A percentile compares a stretch with the other conserved stretches of the same genome.
phyloP scores from a whole-genome alignment of 768 basidiomycete species.

The Xerocomus brunneocitrinus region DNA sequence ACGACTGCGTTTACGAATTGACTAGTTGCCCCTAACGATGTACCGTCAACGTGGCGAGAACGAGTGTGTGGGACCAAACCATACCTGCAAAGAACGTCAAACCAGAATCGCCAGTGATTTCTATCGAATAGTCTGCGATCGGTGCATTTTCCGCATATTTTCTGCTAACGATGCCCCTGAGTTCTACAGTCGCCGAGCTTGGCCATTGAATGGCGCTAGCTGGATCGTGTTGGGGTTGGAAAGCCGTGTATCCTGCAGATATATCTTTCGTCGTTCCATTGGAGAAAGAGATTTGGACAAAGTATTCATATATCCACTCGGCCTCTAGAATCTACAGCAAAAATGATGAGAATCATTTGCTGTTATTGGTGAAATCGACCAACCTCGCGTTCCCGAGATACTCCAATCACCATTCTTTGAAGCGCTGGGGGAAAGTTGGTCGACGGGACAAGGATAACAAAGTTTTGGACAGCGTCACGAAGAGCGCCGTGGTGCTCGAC shows the following conservation, averaged over 20 bases:
- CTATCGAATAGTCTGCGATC: background rate
- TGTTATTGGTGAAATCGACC: background rate
- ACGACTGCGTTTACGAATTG: slow-evolving; percentile 1
- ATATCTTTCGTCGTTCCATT: slow-evolving; percentile 16
- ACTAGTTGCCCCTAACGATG: background rate
- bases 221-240: slow-evolving; percentile 8
- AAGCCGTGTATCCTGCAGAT: slow-evolving; percentile 14
- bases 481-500: background rate
- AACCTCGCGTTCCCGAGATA: background rate
- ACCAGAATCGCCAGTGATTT: background rate
- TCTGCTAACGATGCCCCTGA: background rate
- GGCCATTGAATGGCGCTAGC: background rate
- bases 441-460: slow-evolving; percentile 16
- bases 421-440: slow-evolving; percentile 19
- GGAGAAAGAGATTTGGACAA: slow-evolving; percentile 9
- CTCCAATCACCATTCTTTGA: background rate
- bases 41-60: background rate
- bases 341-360: background rate
- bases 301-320: slow-evolving; percentile 20
- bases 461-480: slow-evolving; percentile 7
- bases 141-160: background rate
- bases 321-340: background rate
- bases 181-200: background rate
- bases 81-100: slow-evolving; percentile 1
- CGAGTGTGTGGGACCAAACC: background rate